Evolutionary conservation across 768 basidiomycete species (phyloP), one percentile per base, ranked within the genome.

Genomic region (Hypsizygus marmoreus): DNA sequence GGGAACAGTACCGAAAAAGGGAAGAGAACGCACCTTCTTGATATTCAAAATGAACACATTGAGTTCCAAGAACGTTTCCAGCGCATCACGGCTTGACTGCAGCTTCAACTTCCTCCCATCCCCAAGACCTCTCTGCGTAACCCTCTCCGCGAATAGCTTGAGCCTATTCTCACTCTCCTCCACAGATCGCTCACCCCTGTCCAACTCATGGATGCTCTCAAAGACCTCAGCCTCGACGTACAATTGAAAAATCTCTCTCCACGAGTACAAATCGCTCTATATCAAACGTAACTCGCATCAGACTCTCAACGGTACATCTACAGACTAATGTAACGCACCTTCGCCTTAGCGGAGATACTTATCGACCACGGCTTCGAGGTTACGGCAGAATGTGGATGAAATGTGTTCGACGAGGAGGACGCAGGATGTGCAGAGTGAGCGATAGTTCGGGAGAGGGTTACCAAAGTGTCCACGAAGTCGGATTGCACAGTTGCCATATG

Each of bases 201-300:
- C 70, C 1, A 73, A 58, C 62, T 94, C 93, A 11, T 71, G 63
- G 9, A 80, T 63, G 26, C 79, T 80, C 61, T 95, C 92, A 55
- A 95, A 97, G 1, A 97, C 80, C 55, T 94, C 87, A 0, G 81
- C 73, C 55, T 95, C 92, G 37, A 87, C 74, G 64, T 95, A 97
- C 2, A 95, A 66, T 47, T 84, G 83, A 59, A 97, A 95, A 22
- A 97, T 85, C 65, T 91, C 84, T 17, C 95, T 73, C 95, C 95
- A 97, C 5, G 81, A 76, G 60, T 90, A 92, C 6, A 97, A 66
- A 55, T 97, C 94, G 9, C 70, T 75, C 75, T 78, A 32, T 32
- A 20, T 9, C 6, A 13, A 2, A 40, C 11, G 26, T 12, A 41
- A 6, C 4, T 23, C 8, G 22, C n/a, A 7, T 32, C 11, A 23